Percentiles rank a stretch among this genome's conserved stretches.
phyloP scores from a whole-genome alignment of 2,329 filamentous ascomycete genomes.

The Ophiostoma himal-ulmi region DNA sequence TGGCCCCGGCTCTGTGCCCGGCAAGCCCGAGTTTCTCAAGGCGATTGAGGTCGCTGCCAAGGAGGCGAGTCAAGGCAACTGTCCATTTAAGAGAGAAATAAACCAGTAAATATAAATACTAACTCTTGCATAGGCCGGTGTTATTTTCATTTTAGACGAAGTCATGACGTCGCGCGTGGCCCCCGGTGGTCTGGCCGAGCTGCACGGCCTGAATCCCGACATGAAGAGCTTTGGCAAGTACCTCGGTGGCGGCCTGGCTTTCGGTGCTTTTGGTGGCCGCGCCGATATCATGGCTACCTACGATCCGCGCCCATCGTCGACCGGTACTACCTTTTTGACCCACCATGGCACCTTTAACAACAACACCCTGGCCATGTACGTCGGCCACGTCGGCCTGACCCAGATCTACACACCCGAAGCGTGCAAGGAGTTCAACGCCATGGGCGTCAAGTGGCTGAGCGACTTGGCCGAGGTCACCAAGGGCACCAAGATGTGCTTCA shows the following conservation, averaged over 20 bases:
- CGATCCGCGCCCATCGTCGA: slow-evolving; percentile 47
- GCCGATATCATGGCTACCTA: slow-evolving; percentile 66
- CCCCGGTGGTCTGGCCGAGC: slow-evolving; percentile 48
- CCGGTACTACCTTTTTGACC: slow-evolving; percentile 30
- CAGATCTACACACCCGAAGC: slow-evolving; percentile 35
- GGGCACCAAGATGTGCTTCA: slow-evolving; percentile 36
- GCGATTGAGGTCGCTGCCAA: slow-evolving; percentile 44
- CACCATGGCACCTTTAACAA: slow-evolving; percentile 57
- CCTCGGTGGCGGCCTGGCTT: slow-evolving; percentile 52
- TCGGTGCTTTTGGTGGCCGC: slow-evolving; percentile 54
- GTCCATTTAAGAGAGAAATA: too few relatives aligned
- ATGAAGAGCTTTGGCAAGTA: slow-evolving; percentile 53
- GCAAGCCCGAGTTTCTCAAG: slow-evolving; percentile 46
- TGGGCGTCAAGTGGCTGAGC: slow-evolving; percentile 32
- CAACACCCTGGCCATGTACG: slow-evolving; percentile 57
- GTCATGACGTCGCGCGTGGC: slow-evolving; percentile 61
- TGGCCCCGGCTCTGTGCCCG: slow-evolving; percentile 51
- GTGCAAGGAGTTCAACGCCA: slow-evolving; percentile 31
- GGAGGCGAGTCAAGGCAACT: slow-evolving; percentile 39
- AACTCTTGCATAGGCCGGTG: slow-evolving; percentile 32
- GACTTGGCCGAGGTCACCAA: slow-evolving; percentile 32
- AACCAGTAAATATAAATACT: neutral
- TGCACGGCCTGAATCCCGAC: slow-evolving; percentile 52
- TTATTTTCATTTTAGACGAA: slow-evolving; percentile 62
- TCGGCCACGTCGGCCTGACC: slow-evolving; percentile 41